A percentile compares a stretch with the other conserved stretches of the same genome.
These are phyloP conservation scores for Trifolium subterraneum DNA, from an alignment of 306 rosid species.

Conservation along the genomic window DNA sequence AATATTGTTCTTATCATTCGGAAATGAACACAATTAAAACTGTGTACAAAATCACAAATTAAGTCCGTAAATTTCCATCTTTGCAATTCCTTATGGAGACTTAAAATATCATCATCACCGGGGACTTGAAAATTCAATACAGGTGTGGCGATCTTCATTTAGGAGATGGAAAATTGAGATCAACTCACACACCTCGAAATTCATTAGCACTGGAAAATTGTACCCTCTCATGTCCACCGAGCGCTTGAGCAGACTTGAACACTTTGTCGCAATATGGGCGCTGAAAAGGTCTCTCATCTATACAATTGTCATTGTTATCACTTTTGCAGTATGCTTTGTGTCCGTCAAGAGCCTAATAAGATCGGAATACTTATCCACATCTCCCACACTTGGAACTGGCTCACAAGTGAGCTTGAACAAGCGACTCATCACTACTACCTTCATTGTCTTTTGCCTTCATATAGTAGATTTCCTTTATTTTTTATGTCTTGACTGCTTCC, in stretches of 20 bases:
- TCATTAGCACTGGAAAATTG: conserved; percentile 43
- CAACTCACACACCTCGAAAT: conserved; percentile 37
- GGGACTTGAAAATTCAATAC: not conserved
- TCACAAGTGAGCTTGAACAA: not conserved
- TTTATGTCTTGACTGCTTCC: conserved; percentile 3
- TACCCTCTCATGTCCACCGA: conserved; percentile 71
- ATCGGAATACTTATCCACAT: conserved; percentile 50
- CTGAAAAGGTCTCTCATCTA: conserved; percentile 30
- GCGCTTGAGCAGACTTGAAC: conserved; percentile 63
- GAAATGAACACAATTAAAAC: conserved; percentile 20
- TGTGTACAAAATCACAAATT: conserved; percentile 7
- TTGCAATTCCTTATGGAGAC: not conserved
- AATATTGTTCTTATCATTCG: conserved; percentile 10
- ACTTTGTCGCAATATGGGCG: too few species aligned
- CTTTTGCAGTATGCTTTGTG: conserved; percentile 48
- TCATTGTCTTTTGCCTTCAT: conserved; percentile 19
- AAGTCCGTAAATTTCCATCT: conserved; percentile 5
- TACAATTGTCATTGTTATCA: not conserved
- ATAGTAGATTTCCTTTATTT: not conserved
- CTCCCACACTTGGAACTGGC: conserved; percentile 50
- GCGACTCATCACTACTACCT: not conserved
- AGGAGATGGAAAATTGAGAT: conserved; percentile 61
- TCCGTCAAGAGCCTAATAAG: conserved; percentile 73
- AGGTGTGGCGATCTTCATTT: conserved; percentile 33
- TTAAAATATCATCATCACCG: not conserved